Evolutionary conservation across 345 rosid species (phyloP), one percentile per base, ranked within the genome.

Genomic region (Dipteronia sinensis): DNA sequence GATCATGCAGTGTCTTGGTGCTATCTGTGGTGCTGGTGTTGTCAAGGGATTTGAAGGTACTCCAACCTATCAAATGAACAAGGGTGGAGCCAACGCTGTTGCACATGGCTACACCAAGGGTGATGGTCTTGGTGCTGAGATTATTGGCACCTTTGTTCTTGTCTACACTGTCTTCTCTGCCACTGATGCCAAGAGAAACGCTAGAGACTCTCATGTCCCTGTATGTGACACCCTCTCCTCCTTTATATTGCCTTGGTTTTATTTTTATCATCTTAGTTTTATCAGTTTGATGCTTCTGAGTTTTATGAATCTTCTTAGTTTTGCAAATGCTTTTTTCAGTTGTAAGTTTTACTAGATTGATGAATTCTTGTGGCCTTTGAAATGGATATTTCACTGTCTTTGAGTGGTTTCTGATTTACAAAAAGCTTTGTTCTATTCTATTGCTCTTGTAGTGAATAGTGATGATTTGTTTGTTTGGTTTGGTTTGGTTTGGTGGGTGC

Each of bases 181-280:
- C 66, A 89, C 93, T 13, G 95, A 91, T 79, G 91, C 95, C 61
- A 89, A 91, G 87, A 86, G 93, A 85, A 91, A 81, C 74, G 93
- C 93, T 65, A 85, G 95, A 87, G 95, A 91, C 85, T 88, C 95
- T 4, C 95, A 91, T 75, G 95, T 89, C 25, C 93, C 92, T 67
- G 95, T 91, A 88, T 55, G 89, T 78, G 25, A 34, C 6, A 34
- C 38, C 9, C 29, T 16, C 53, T 5, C 27, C 12, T 69, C 8
- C 44, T 65, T 0, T 46, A 27, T 12, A 2, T 73, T 10, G 6
- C 12, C 17, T 38, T 15, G 23, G 47, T 0, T 59, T 20, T 6
- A 16, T 47, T 23, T 61, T 15, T 20, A 10, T 2, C 17, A 13
- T 22, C 13, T 46, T 44, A 46, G 38, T 34, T 34, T 23, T 12